Base-by-base conservation (phyloP, 257 asterid species). In the Handroanthus guayacan region DNA sequence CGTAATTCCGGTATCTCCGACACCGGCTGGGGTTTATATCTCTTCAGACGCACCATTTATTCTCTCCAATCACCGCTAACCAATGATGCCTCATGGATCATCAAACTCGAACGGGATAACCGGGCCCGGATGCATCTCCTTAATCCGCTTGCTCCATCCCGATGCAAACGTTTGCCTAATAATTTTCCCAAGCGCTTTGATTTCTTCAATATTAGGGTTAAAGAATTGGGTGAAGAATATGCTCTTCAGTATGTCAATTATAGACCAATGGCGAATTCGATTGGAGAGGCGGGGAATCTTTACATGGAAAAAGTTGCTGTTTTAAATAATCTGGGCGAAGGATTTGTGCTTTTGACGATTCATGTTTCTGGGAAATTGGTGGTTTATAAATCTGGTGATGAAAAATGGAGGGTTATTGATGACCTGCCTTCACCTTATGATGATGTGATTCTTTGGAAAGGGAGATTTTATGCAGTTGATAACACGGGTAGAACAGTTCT, bases 241-340 rank as follows among this genome's bases (percentile, higher is more conserved):
- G 81, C 90, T 50, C 93, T 95, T 48, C 96, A 90, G 90, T 90
- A 86, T 71, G 85, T 92, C 25, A 89, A 82, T 56, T 91, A 87
- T 73, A 79, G 94, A 11, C 97, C 96, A 5, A 81, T 63, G 78
- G 97, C 97, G 48, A 92, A 18, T 79, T 92, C 97, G 47, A 83
- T 91, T 68, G 89, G 87, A 2, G 97, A 87, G 50, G 92, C 96
- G 1, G 95, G 94, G 39, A 87, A 88, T 82, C 85, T 90, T 0
- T 94, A 94, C 85, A 87, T 84, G 96, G 98, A 91, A 62, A 95
- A 89, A 31, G 94, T 92, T 44, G 98, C 95, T 41, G 84, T 89
- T n/a, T 6, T 79, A 79, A 81, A 75, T 3, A 61, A 48, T 50
- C 39, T 44, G 5, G 82, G 54, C 9, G 85, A 45, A 20, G 82